Evolutionary conservation across 2,329 filamentous ascomycete genomes (phyloP).

Genomic region (Monilinia fructigena): DNA sequence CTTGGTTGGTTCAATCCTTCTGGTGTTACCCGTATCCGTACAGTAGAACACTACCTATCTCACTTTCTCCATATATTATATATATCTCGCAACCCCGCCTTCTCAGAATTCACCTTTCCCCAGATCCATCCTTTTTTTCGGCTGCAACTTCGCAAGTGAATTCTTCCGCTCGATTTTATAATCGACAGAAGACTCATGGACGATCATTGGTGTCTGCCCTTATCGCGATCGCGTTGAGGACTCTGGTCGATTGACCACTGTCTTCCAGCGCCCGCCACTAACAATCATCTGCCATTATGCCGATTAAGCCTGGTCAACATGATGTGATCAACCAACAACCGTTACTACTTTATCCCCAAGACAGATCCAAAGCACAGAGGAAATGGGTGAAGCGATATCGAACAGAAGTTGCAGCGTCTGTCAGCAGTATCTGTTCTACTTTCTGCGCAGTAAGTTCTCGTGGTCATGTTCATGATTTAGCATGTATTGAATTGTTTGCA

Average conservation of each 20-base stretch:
- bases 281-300: slow-evolving; percentile 47
- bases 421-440: slow-evolving; percentile 75
- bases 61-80: slow-evolving; percentile 19
- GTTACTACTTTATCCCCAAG: slow-evolving; percentile 22
- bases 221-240: slow-evolving; percentile 62
- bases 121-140: slow-evolving; percentile 30
- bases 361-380: slow-evolving; percentile 40
- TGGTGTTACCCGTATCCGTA: slow-evolving; percentile 15
- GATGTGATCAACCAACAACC: slow-evolving; percentile 31
- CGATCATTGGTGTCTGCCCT: slow-evolving; percentile 51
- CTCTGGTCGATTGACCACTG: slow-evolving; percentile 52
- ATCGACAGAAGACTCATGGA: slow-evolving; percentile 49
- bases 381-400: slow-evolving; percentile 72
- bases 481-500: slow-evolving; percentile 27
- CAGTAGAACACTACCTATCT: background rate
- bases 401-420: slow-evolving; percentile 75
- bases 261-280: slow-evolving; percentile 42
- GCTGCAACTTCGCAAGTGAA: slow-evolving; percentile 33
- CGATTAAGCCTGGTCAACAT: slow-evolving; percentile 35
- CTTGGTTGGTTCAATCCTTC: slow-evolving; percentile 15
- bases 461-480: slow-evolving; percentile 6
- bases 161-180: slow-evolving; percentile 29
- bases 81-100: slow-evolving; percentile 30
- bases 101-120: slow-evolving; percentile 16
- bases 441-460: slow-evolving; percentile 58